phyloP scores from a whole-genome alignment of 768 basidiomycete species.

The Trametes gibbosa region DNA sequence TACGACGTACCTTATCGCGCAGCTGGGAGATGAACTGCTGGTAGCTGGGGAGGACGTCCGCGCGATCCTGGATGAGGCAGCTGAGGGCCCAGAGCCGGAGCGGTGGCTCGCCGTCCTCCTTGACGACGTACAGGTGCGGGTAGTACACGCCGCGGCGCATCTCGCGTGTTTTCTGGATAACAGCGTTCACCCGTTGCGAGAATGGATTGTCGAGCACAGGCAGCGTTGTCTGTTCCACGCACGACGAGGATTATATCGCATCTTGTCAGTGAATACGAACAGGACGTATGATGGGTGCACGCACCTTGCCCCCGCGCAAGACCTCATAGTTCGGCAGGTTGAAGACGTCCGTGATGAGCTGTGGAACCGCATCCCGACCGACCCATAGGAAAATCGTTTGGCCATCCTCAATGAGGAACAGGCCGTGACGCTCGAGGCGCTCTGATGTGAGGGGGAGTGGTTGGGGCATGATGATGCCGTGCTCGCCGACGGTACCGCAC shows the following conservation, averaged over 20 bases:
- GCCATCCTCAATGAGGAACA: conserved; percentile 96
- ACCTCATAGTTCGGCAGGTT: conserved; percentile 85
- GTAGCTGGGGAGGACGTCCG: conserved; percentile 93
- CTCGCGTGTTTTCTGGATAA: conserved; percentile 93
- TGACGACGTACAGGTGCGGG: conserved; percentile 93
- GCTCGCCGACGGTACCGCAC: conserved; percentile 89
- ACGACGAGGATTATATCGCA: background rate
- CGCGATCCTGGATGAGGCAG: conserved; percentile 91
- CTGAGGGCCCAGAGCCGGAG: conserved; percentile 94
- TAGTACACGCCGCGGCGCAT: conserved; percentile 90
- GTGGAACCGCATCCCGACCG: conserved; percentile 97
- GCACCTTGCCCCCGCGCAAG: conserved; percentile 90
- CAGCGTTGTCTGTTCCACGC: conserved; percentile 65
- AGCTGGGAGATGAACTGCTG: conserved; percentile 89
- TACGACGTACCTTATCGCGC: conserved; percentile 79
- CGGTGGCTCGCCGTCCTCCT: conserved; percentile 96
- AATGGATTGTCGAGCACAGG: conserved; percentile 89
- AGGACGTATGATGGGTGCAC: background rate
- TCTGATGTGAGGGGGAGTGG: conserved; percentile 93
- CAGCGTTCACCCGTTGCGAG: conserved; percentile 92
- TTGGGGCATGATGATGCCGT: conserved; percentile 84
- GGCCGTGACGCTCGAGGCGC: conserved; percentile 88
- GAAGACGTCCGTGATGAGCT: conserved; percentile 92
- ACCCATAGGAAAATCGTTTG: conserved; percentile 99
- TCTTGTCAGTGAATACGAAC: background rate